Conservation (phyloP, 2,329 filamentous ascomycete genomes). For the Penicillium vulpinum region DNA sequence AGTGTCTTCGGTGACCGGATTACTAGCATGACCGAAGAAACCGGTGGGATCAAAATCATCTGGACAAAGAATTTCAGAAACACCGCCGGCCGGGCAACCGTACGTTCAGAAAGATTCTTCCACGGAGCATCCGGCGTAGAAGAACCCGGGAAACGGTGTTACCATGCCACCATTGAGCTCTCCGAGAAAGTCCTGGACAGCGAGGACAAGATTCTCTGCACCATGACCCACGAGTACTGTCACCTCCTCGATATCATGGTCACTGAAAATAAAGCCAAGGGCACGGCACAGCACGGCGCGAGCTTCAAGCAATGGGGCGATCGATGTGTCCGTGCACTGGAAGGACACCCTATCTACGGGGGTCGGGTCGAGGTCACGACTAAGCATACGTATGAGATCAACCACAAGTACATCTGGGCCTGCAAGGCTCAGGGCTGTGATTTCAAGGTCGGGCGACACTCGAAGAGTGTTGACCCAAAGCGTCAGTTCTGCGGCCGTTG, state of each 20-base stretch:
- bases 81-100: slow-evolving; percentile 65
- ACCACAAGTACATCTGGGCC: slow-evolving; percentile 88
- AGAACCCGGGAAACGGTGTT: slow-evolving; percentile 36
- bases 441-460: slow-evolving; percentile 77
- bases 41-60: slow-evolving; percentile 59
- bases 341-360: slow-evolving; percentile 52
- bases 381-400: slow-evolving; percentile 84
- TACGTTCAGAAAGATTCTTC: slow-evolving; percentile 30
- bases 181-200: slow-evolving; percentile 84
- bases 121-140: not conserved
- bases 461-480: slow-evolving; percentile 73
- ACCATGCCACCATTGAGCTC: slow-evolving; percentile 79
- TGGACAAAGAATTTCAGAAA: slow-evolving; percentile 65
- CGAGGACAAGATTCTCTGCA: slow-evolving; percentile 76
- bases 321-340: slow-evolving; percentile 40
- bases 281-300: slow-evolving; percentile 65
- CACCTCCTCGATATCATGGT: slow-evolving; percentile 93
- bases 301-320: slow-evolving; percentile 74
- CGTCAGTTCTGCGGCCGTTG: slow-evolving; percentile 78
- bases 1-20: slow-evolving; percentile 53
- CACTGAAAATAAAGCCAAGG: slow-evolving; percentile 56
- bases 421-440: slow-evolving; percentile 63
- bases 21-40: slow-evolving; percentile 47
- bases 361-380: slow-evolving; percentile 75
- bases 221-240: slow-evolving; percentile 95